These are phyloP conservation scores for Kodamaea neixiangensis DNA, from an alignment of 805 yeast species.

Conservation along the genomic window DNA sequence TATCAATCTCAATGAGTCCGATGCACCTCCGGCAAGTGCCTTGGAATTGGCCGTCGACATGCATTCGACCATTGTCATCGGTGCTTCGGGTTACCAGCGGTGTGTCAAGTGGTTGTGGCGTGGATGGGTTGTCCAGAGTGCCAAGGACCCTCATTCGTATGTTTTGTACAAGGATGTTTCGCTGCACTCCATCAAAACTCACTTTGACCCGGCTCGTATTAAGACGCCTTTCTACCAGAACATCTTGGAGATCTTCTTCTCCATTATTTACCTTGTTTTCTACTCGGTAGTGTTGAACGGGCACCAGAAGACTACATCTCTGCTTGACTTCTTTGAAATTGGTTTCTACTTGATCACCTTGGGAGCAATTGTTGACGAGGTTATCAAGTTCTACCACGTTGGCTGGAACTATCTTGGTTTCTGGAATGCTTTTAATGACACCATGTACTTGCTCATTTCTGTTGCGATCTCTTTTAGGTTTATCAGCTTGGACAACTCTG, in stretches of 20 bases:
- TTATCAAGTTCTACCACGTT: constrained; percentile 70
- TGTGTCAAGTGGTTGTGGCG: constrained; percentile 91
- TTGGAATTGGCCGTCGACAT: constrained; percentile 84
- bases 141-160: constrained; percentile 67
- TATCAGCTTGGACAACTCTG: constrained; percentile 31
- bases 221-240: constrained; percentile 86
- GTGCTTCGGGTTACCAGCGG: constrained; percentile 80
- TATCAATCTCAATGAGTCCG: constrained; percentile 62
- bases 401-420: constrained; percentile 73
- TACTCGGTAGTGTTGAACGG: constrained; percentile 67
- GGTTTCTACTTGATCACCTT: constrained; percentile 64
- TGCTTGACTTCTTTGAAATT: constrained; percentile 49
- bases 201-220: constrained; percentile 80
- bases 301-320: constrained; percentile 41
- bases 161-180: constrained; percentile 62
- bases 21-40: constrained; percentile 68
- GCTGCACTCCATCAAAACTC: constrained; percentile 54
- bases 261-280: constrained; percentile 60
- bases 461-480: constrained; percentile 58
- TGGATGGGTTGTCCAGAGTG: constrained; percentile 86
- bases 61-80: constrained; percentile 76
- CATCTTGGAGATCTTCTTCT: constrained; percentile 64
- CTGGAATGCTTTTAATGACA: constrained; percentile 77
- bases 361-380: constrained; percentile 69
- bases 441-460: constrained; percentile 57